Evolutionary conservation across 2,329 filamentous ascomycete species (phyloP).

Genomic region (Apiospora aurea): DNA sequence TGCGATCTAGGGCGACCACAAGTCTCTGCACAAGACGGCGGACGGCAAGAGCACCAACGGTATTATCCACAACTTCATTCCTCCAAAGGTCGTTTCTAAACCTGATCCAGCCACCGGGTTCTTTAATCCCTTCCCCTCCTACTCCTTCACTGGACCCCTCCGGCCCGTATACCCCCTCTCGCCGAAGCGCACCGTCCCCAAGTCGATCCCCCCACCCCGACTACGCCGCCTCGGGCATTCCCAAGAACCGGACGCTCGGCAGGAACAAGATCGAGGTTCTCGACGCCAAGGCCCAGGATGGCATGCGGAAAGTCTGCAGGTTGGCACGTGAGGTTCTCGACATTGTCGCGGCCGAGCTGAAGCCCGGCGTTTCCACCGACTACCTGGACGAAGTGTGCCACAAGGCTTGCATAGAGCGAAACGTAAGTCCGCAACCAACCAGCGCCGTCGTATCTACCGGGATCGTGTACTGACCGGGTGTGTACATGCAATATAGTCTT

Average conservation of each 20-base stretch:
- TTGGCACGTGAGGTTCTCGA: slow-evolving; percentile 91
- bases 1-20: slow-evolving; percentile 74
- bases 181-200: slow-evolving; percentile 73
- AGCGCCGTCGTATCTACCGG: slow-evolving; percentile 8
- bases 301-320: slow-evolving; percentile 91
- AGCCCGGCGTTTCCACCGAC: slow-evolving; percentile 95
- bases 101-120: slow-evolving; percentile 87
- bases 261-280: slow-evolving; percentile 85
- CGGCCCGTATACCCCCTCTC: slow-evolving; percentile 90
- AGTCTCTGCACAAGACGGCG: slow-evolving; percentile 79
- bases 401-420: slow-evolving; percentile 89
- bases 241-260: slow-evolving; percentile 66
- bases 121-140: slow-evolving; percentile 93
- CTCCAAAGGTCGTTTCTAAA: slow-evolving; percentile 87
- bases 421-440: slow-evolving; percentile 65
- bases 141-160: slow-evolving; percentile 79
- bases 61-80: slow-evolving; percentile 75
- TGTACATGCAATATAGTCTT: slow-evolving; percentile 66
- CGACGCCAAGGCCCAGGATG: slow-evolving; percentile 80
- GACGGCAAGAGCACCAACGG: slow-evolving; percentile 59
- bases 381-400: slow-evolving; percentile 95
- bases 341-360: slow-evolving; percentile 81
- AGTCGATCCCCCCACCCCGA: slow-evolving; percentile 83
- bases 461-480: background rate
- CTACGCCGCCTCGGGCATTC: slow-evolving; percentile 85